phyloP scores from a whole-genome alignment of 805 yeast species.

The Kuraishia borneana region DNA sequence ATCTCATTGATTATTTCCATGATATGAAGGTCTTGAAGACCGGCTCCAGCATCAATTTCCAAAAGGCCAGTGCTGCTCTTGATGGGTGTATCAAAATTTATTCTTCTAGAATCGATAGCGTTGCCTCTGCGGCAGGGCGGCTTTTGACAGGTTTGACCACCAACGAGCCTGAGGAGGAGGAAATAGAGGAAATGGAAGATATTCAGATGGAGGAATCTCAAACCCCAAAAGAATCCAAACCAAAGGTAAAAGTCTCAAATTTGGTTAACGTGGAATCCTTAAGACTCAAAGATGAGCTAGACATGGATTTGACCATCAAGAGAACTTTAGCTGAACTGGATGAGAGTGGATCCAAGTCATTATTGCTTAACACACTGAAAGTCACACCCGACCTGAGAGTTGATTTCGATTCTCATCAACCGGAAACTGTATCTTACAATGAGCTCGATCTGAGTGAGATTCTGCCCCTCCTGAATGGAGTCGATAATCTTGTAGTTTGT shows the following conservation, averaged over 20 bases:
- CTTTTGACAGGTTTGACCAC: constrained; percentile 61
- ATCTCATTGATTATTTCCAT: constrained; percentile 40
- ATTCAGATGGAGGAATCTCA: constrained; percentile 10
- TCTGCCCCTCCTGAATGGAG: constrained; percentile 10
- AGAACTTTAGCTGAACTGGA: constrained; percentile 70
- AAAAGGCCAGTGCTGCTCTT: constrained; percentile 32
- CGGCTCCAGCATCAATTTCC: constrained; percentile 34
- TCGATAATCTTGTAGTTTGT: constrained; percentile 31
- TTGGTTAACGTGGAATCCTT: constrained; percentile 39
- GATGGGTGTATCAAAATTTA: constrained; percentile 44
- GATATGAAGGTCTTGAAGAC: constrained; percentile 36
- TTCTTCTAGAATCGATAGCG: constrained; percentile 34
- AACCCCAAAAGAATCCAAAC: constrained; percentile 15
- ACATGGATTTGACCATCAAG: constrained; percentile 65
- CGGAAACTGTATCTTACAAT: constrained; percentile 5
- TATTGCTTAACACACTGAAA: constrained; percentile 49
- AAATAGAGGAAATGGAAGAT: constrained; percentile 14
- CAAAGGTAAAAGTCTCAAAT: constrained; percentile 27
- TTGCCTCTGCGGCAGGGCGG: constrained; percentile 19
- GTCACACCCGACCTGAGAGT: constrained; percentile 44
- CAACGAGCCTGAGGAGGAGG: constrained; percentile 17
- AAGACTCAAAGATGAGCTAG: constrained; percentile 43
- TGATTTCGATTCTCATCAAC: constrained; percentile 39
- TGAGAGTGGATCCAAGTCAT: constrained; percentile 72
- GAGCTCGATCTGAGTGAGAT: constrained; percentile 11